Percentiles rank a stretch among this genome's conserved stretches.
Conservation (phyloP, 2,329 filamentous ascomycete species). For the Cordyceps farinosa region DNA sequence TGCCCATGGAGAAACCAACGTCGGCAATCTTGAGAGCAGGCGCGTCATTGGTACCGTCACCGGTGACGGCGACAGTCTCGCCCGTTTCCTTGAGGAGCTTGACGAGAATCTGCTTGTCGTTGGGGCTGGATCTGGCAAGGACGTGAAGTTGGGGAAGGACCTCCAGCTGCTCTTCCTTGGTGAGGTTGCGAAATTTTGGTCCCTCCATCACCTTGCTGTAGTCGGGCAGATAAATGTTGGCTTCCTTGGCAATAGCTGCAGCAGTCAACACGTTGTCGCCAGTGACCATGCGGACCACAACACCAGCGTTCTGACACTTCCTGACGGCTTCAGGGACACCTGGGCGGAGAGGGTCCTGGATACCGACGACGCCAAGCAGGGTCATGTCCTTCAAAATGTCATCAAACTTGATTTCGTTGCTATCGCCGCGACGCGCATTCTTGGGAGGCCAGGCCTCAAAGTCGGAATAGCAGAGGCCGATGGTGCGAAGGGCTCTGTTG, state of each 20-base stretch:
- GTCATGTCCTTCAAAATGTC: conserved; percentile 65
- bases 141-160: conserved; percentile 68
- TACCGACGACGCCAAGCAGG: conserved; percentile 69
- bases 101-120: conserved; percentile 73
- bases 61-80: conserved; percentile 78
- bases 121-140: conserved; percentile 69
- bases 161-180: conserved; percentile 59
- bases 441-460: conserved; percentile 81
- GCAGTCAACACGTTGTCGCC: conserved; percentile 79
- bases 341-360: conserved; percentile 73
- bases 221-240: conserved; percentile 66
- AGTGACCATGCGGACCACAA: conserved; percentile 81
- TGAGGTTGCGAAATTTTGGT: conserved; percentile 71
- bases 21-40: conserved; percentile 77
- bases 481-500: conserved; percentile 74
- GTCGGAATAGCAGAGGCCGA: conserved; percentile 78
- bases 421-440: conserved; percentile 51
- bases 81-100: conserved; percentile 66
- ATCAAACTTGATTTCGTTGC: conserved; percentile 61
- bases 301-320: conserved; percentile 71
- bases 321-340: conserved; percentile 72
- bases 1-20: conserved; percentile 83
- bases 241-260: conserved; percentile 73
- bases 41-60: conserved; percentile 80
- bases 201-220: conserved; percentile 70